These are phyloP conservation scores for Synchytrium microbalum DNA, from an alignment of 371 early-diverging fungal genomes.

Conservation along the genomic window DNA sequence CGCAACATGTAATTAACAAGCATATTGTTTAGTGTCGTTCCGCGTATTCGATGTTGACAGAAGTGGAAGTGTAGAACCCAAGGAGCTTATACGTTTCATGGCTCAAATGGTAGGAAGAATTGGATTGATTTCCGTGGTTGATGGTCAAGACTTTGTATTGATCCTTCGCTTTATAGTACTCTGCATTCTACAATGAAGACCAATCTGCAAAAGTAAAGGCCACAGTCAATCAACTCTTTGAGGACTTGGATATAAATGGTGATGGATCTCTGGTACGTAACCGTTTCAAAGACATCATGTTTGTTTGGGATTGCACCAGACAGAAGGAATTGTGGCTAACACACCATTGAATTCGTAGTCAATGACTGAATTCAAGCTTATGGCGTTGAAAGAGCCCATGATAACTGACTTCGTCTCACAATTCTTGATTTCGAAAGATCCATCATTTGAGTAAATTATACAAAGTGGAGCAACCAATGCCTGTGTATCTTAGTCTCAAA, in stretches of 20 bases:
- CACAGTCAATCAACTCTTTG: conserved; percentile 61
- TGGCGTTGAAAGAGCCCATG: conserved; percentile 76
- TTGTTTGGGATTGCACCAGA: background rate
- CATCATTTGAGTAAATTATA: too few species aligned
- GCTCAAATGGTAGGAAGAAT: conserved; percentile 55
- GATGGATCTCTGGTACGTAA: conserved; percentile 62
- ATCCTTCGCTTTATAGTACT: conserved; percentile 31
- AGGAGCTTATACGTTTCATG: conserved; percentile 66
- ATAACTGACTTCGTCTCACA: conserved; percentile 71
- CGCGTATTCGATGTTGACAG: conserved; percentile 73
- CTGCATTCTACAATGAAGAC: conserved; percentile 63
- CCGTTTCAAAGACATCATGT: conserved; percentile 5
- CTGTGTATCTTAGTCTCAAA: too few species aligned
- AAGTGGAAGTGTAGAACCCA: conserved; percentile 65
- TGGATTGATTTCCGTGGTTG: background rate
- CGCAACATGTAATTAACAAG: background rate
- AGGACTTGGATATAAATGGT: conserved; percentile 76
- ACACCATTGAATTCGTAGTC: conserved; percentile 35
- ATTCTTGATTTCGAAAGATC: too few species aligned
- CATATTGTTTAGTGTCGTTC: conserved; percentile 56
- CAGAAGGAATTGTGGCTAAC: background rate
- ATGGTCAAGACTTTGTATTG: background rate
- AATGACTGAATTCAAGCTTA: conserved; percentile 68
- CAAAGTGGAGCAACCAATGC: too few species aligned
- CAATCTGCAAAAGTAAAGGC: conserved; percentile 56